Percentiles rank a stretch among this genome's conserved stretches.
phyloP scores from a whole-genome alignment of 139 green algal genomes.

The Haematococcus sp. region DNA sequence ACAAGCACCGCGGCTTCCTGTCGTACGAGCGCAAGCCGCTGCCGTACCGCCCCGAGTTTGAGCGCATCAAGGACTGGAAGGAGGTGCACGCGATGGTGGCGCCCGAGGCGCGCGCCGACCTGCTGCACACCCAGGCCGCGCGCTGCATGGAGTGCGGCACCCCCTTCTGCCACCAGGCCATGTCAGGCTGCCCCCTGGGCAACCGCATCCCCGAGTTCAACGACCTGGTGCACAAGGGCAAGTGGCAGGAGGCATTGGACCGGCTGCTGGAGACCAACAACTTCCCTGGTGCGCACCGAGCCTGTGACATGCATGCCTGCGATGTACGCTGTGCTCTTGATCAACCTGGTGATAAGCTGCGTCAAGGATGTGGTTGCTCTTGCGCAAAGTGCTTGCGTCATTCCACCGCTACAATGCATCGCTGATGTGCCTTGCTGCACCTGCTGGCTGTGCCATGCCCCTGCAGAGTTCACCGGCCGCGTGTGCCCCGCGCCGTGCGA shows the following conservation, averaged over 20 bases:
- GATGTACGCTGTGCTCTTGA: no score
- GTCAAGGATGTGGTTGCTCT: slow-evolving; percentile 1
- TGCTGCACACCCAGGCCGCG: slow-evolving; percentile 88
- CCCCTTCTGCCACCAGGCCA: slow-evolving; percentile 89
- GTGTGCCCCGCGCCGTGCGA: slow-evolving; percentile 95
- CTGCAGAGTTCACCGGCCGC: slow-evolving; percentile 26
- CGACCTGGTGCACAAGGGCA: slow-evolving; percentile 89
- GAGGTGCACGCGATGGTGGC: slow-evolving; percentile 69
- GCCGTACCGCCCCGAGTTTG: slow-evolving; percentile 74
- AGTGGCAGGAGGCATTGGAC: slow-evolving; percentile 89
- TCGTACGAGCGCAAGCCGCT: slow-evolving; percentile 83
- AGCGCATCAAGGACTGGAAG: slow-evolving; percentile 87
- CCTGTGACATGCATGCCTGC: no score
- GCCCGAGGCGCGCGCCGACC: slow-evolving; percentile 41
- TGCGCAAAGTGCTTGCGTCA: no score
- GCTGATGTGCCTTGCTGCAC: no score
- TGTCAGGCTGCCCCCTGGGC: slow-evolving; percentile 85
- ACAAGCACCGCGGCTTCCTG: slow-evolving; percentile 85
- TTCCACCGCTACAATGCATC: no score
- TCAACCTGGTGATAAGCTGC: slow-evolving; percentile 86
- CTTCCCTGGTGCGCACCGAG: slow-evolving; percentile 74
- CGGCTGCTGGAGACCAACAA: slow-evolving; percentile 97
- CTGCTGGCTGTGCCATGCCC: neutral
- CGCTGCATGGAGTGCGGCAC: slow-evolving; percentile 98
- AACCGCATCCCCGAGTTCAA: slow-evolving; percentile 98